Evolutionary conservation across 2,329 filamentous ascomycete genomes (phyloP), one percentile per base, ranked within the genome.

Genomic region (Fusarium neocosmosporiellum): DNA sequence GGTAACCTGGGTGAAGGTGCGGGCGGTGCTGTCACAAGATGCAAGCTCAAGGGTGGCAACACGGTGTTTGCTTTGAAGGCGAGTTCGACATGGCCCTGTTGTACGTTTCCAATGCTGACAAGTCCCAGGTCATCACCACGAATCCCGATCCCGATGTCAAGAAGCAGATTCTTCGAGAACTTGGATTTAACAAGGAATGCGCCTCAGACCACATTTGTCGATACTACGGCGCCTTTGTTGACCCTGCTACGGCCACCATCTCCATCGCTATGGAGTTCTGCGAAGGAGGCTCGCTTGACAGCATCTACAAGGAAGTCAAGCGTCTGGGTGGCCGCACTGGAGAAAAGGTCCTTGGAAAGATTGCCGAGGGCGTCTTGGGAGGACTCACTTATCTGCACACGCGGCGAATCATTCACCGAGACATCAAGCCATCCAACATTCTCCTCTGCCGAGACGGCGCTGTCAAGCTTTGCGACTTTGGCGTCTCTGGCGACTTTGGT

Each of bases 201-300:
- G 95, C 94, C 7, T 98, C 95, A 6, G 93, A 96, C 68, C 95
- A 98, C 81, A 99, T 99, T 78, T 99, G 96, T 84, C 91, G 93
- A 72, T 99, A 99, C 84, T 99, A 98, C 79, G 96, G 96, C 72
- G 96, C 96, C 43, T 99, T 98, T 81, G 94, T 97, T 81, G 96
- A 99, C 80, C 93, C 96, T 66, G 93, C 94, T n/a, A 97, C 94
- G 11, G 94, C 95, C 59, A 98, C 96, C 55, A 98, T 99, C 75
- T 98, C 94, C 55, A 99, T 99, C 79, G 95, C 95, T 65, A 99
- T 99, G 96, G 96, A 99, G 81, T 98, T 97, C 78, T 99, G 96
- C 81, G 96, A 98, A 83, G 96, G 96, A 66, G 96, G 96, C 61
- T 98, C 94, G 54, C 88, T 99, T 22, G 95, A 99, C 84, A 96